Evolutionary conservation across 1,284 basidiomycete species (phyloP), one percentile per base, ranked within the genome.

Genomic region (Boletus sp.): DNA sequence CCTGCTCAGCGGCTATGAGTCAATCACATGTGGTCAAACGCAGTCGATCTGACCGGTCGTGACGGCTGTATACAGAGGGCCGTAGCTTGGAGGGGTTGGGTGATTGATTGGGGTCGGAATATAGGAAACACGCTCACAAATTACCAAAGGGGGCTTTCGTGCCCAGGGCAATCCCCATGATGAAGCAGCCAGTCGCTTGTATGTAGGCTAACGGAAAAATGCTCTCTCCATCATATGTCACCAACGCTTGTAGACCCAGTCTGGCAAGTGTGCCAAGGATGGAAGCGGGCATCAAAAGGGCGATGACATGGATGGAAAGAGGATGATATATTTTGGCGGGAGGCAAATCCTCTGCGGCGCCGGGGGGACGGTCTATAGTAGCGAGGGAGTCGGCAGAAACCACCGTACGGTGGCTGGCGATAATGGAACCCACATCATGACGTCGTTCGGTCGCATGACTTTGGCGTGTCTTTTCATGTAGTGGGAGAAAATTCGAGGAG

Each of bases 131-230:
- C 31, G 82, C 91, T 75, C 71, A 96, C 95, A 90, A 89, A 70
- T 80, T 77, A 49, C 85, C 84, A 6, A 97, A 80, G 16, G 90
- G 83, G 51, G 86, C 83, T 74, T 90, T 94, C 65, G 89, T 73
- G 7, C 81, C 84, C 19, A 93, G 70, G 6, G 83, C 83, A 61
- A 93, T 77, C 2, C 96, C 96, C 95, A 99, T 98, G 52, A 97
- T 79, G 49, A 96, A 81, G 75, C 97, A 98, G 4, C 97, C 97
- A 1, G 91, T 78, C 1, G 88, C 90, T 74, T 99, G 97, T 0
- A 88, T 84, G 82, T 96, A 98, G 2, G 93, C 86, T 35, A 98
- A 78, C 2, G 93, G 83, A 68, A 94, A 97, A 13, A 98, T 88
- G 65, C 87, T 84, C 53, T 83, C 74, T 3, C 93, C 94, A 53